Evolutionary conservation across 2,329 filamentous ascomycete genomes (phyloP), one percentile per base, ranked within the genome.

Genomic region (Exophiala bonariae): DNA sequence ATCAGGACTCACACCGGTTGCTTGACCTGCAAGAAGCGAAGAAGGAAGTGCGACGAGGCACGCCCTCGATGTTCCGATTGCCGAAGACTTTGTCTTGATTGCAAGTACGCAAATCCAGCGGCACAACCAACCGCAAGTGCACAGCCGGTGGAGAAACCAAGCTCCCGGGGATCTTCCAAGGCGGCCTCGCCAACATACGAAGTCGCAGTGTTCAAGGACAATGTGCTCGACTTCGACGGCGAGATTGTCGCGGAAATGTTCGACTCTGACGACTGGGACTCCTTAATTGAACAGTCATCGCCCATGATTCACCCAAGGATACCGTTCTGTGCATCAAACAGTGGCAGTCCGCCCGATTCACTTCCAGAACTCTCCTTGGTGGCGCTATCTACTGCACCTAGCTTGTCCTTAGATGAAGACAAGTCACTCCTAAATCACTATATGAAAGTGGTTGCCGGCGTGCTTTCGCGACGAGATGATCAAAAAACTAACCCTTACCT

Each of bases 341-440:
- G 11, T 31, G 33, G 44, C 40, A 52, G 19, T 20, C 46, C 16
- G 22, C 47, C 16, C 13, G 28, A 7, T 16, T 19, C 50, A 3
- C 35, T 44, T 11, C 36, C 56, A 8, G 31, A 44, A 30, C 50
- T 52, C 9, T 55, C 52, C 3, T 35, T 43, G 3, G 14, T 54
- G 11, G 16, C 20, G 23, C 41, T 44, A 8, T 54, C 52, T 10
- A 38, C 51, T 6, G 62, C 60, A 17, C 56, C 61, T 3, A 50
- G 56, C 45, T 39, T 63, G 6, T 46, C 49, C 13, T 56, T 46
- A 11, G 56, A 61, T 7, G 60, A 63, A 22, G 61, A 63, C 32
- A 55, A 56, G 7, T 61, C 58, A 1, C 54, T 63, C 1, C 62
- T 61, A 26, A 63, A 63, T 23, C 61, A 63, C 49, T 63, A 62